Base-by-base conservation (phyloP, 345 rosid genomes). In the Lepidium africanum region DNA sequence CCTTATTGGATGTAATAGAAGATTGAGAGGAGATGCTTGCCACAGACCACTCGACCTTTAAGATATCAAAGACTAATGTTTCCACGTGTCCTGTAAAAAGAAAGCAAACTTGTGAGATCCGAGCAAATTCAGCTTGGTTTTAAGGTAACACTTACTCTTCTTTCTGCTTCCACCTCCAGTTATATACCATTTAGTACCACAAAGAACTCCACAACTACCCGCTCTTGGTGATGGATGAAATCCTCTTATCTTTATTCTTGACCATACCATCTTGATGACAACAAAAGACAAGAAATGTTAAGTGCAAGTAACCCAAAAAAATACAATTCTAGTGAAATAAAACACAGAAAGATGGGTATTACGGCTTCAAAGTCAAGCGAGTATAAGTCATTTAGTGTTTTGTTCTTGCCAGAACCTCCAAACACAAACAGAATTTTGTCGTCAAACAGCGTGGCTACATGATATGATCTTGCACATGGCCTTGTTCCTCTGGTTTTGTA, bases 91-190 rank as follows among this genome's bases (percentile, higher is more conserved):
- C 99, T 94, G 87, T 23, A 69, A 59, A 54, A 54, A 19, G 38
- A 50, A 47, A 19, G 39, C 30, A 41, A 36, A 38, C 4, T 35
- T 27, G 39, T 63, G 57, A 64, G 45, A 56, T 48, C 56, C 42
- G 1, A 30, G 40, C 45, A 39, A 8, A 25, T 43, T 55, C 35
- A 42, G 51, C 8, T 30, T 0, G 19, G 45, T 63, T 72, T 70
- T 23, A 73, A 67, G 72, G 55, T 62, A 12, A 51, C 52, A 71
- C 87, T 56, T 91, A 94, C 96, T 68, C 77, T 91, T 91, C 78
- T 94, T 94, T 79, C 91, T 81, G 88, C 86, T 91, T 80, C 99
- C 99, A 50, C 99, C 99, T 59, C 99, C 99, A 9, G 86, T 84
- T 73, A 94, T 94, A 76, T 87, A 89, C 99, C 99, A 94, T 74